phyloP scores from a whole-genome alignment of 2,329 filamentous ascomycete species.

The Calonectria pteridis region DNA sequence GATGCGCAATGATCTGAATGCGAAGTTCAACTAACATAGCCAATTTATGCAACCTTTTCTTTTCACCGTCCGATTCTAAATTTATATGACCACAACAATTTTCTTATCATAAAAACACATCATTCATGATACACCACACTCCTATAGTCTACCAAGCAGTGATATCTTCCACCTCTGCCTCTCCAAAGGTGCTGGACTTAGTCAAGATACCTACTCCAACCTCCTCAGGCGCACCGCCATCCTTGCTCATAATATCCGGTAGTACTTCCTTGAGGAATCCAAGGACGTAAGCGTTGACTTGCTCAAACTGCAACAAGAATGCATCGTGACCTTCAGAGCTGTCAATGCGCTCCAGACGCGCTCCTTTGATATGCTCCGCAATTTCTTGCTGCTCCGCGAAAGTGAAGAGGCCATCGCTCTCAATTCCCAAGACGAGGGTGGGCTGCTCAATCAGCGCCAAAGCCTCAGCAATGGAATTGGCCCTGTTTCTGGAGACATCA shows the following conservation, averaged over 20 bases:
- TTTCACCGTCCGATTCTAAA: not conserved
- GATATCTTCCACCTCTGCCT: constrained; percentile 96
- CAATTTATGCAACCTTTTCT: too few relatives aligned
- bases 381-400: constrained; percentile 97
- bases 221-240: constrained; percentile 63
- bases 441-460: constrained; percentile 89
- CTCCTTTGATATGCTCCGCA: constrained; percentile 82
- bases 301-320: constrained; percentile 95
- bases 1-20: not conserved
- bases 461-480: constrained; percentile 77
- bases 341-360: constrained; percentile 87
- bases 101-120: not conserved
- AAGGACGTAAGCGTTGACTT: constrained; percentile 90
- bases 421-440: constrained; percentile 90
- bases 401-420: constrained; percentile 95
- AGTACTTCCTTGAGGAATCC: constrained; percentile 85
- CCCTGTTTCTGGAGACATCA: constrained; percentile 86
- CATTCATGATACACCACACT: not conserved
- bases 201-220: constrained; percentile 72
- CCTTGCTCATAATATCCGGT: constrained; percentile 86
- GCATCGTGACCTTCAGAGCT: constrained; percentile 96
- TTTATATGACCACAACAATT: not conserved
- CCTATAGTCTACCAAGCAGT: constrained; percentile 79
- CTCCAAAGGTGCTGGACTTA: constrained; percentile 93
- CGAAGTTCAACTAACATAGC: too few relatives aligned